A percentile compares a stretch with the other conserved stretches of the same genome.
Evolutionary conservation across 176 grass and related monocot species (phyloP).

Genomic region (Dendrocalamus sinicus): DNA sequence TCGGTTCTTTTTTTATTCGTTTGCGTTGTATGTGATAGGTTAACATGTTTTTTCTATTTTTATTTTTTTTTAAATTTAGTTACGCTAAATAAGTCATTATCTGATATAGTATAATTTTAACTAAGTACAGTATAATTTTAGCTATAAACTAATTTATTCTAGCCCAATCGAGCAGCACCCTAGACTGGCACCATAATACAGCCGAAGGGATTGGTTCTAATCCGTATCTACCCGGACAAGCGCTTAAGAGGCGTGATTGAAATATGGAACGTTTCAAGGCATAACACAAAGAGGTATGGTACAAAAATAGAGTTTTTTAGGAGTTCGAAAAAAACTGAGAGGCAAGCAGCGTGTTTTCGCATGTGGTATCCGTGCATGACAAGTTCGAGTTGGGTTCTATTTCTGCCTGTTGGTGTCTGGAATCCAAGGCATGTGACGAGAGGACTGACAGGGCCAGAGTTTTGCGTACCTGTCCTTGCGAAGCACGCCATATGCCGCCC

Average conservation of each 20-base stretch:
- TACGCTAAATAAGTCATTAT: no score
- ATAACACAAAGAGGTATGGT: neutral
- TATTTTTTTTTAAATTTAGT: no score
- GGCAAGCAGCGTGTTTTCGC: neutral
- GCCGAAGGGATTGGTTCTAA: no score
- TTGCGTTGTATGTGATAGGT: no score
- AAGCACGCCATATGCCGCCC: neutral
- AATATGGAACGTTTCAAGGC: neutral
- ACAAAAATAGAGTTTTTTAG: neutral
- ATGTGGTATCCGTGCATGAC: conserved; percentile 25
- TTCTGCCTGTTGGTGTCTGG: neutral
- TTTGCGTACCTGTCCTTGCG: neutral
- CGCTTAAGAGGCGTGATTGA: neutral
- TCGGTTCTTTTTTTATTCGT: no score
- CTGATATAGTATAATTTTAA: no score
- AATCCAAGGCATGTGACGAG: conserved; percentile 43
- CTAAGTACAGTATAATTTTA: no score
- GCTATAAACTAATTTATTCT: no score
- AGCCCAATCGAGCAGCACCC: no score
- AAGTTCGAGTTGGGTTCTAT: neutral
- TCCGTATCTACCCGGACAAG: no score
- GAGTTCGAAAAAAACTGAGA: neutral
- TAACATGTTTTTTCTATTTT: no score
- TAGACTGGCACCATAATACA: no score
- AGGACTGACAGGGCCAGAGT: neutral